Base-by-base conservation (phyloP, 306 rosid genomes). In the Vigna reflexopilosa region DNA sequence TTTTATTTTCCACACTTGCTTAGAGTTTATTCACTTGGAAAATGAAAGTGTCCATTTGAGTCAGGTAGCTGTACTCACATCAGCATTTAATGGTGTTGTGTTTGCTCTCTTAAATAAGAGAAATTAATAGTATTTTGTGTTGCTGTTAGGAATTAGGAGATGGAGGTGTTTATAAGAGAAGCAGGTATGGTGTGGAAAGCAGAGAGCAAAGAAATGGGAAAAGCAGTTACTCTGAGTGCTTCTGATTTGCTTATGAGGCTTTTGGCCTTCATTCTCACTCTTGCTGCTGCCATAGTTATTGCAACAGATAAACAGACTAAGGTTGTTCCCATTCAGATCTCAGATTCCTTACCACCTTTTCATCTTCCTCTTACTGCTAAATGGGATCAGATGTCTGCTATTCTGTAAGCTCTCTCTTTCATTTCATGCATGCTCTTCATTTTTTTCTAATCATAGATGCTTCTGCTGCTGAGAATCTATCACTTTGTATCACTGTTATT, bases 381-480 rank as follows among this genome's bases (percentile, higher is more conserved):
- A 66, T 94, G 91, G 93, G 77, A 76, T 40, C 79, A 94, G 78
- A 55, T 88, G 62, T 94, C 98, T 58, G 91, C 96, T 66, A 61
- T 81, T 75, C 79, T 69, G 98, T 94, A 88, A 83, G 94, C 57
- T 12, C 58, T 22, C 79, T 50, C 42, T 38, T 1, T 38, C 42
- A 38, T 38, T 38, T 38, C 42, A 38, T 38, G 9, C 42, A 38
- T 7, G 9, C 9, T 38, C 2, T 38, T 38, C 10, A 38, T 38
- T 1, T 38, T 38, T 6, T 36, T 36, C 36, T 32, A 4, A 32
- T 32, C 36, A 32, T 3, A 30, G 3, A 0, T 30, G 5, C 4
- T 30, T 30, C 34, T 30, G 34, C 34, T 30, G 6, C 4, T 32
- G 0, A 3, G 32, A 30, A 34, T 34, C 4, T 32, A 4, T 34